Conservation (phyloP, 78 protist species). For the Creolimax fragrantissima region DNA sequence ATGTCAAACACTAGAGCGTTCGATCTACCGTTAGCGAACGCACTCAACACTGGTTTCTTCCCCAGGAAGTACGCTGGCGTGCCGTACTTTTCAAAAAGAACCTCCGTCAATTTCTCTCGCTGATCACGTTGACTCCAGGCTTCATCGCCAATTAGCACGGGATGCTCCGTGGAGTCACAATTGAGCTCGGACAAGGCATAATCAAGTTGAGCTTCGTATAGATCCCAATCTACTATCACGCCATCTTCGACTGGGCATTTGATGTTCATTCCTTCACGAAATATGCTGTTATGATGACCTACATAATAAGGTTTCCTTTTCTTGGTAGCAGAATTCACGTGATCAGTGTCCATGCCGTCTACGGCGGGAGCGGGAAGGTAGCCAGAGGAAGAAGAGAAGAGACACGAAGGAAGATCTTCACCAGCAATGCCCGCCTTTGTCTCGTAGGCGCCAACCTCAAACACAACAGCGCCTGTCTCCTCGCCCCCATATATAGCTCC, state of each 20-base stretch:
- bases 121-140: not conserved
- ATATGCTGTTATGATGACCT: not conserved
- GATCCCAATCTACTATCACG: not conserved
- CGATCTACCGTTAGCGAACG: not conserved
- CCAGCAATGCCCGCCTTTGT: not conserved
- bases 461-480: not conserved
- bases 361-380: not conserved
- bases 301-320: not conserved
- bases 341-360: not conserved
- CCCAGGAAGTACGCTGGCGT: not conserved
- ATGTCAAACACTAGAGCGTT: not conserved
- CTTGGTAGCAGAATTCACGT: not conserved
- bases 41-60: not conserved
- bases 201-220: not conserved
- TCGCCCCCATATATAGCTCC: slow-evolving; percentile 8
- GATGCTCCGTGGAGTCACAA: not conserved
- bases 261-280: not conserved
- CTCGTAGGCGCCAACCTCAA: not conserved
- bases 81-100: not conserved
- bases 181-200: not conserved
- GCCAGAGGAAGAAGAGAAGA: not conserved
- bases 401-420: not conserved
- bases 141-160: not conserved
- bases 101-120: not conserved
- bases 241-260: slow-evolving; percentile 3